A percentile compares a stretch with the other conserved stretches of the same genome.
These are phyloP conservation scores for Annulohypoxylon stygium DNA, from an alignment of 495 filamentous ascomycete genomes.

Conservation along the genomic window DNA sequence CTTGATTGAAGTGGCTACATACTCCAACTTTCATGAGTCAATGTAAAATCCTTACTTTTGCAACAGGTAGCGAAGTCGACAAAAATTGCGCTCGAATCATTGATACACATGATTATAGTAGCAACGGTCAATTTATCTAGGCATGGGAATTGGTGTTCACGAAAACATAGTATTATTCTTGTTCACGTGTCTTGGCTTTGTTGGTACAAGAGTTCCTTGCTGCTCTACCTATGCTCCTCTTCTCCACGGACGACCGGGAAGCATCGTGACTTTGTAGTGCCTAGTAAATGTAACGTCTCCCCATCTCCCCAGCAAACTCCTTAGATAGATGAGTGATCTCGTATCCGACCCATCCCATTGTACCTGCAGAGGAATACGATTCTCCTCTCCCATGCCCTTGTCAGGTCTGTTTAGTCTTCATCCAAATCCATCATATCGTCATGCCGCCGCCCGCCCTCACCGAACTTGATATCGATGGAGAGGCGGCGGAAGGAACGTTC, in stretches of 20 bases:
- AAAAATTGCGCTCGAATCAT: no score
- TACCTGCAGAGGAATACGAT: neutral
- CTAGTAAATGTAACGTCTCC: neutral
- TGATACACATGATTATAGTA: neutral
- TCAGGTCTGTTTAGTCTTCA: neutral
- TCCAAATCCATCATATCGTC: slow-evolving; percentile 3
- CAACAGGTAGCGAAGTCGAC: no score
- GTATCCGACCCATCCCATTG: neutral
- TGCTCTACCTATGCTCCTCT: slow-evolving; percentile 15
- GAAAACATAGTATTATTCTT: slow-evolving; percentile 21
- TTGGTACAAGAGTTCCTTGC: slow-evolving; percentile 25
- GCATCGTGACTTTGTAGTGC: neutral
- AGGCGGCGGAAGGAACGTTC: neutral
- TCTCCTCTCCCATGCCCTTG: neutral
- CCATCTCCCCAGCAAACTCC: neutral
- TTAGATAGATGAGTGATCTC: neutral
- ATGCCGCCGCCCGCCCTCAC: neutral
- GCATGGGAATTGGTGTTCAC: neutral
- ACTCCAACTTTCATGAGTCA: neutral
- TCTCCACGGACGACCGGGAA: slow-evolving; percentile 4
- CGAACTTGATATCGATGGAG: neutral
- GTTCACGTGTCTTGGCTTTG: slow-evolving; percentile 31
- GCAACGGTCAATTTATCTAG: neutral
- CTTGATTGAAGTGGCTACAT: neutral
- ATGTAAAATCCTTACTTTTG: neutral